Evolutionary conservation across 192 early-diverging fungal species (phyloP).

Genomic region (Mortierella hygrophila): DNA sequence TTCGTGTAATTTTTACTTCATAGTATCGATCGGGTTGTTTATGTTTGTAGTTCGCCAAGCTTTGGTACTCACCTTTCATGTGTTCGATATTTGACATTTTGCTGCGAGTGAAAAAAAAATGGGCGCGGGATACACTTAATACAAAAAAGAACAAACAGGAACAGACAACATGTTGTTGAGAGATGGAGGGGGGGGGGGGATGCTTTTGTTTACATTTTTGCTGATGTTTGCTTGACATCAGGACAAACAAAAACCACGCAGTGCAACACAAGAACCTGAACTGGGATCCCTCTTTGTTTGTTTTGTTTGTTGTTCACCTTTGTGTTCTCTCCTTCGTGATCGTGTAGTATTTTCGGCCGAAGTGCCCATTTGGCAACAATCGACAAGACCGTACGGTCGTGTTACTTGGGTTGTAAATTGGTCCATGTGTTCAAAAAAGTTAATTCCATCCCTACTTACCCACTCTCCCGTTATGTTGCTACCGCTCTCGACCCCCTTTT

Average conservation of each 20-base stretch:
- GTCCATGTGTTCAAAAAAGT: too few species aligned
- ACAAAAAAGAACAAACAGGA: too few species aligned
- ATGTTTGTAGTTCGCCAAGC: not conserved
- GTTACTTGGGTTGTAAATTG: too few species aligned
- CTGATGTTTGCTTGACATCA: not conserved
- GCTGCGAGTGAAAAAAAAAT: not conserved
- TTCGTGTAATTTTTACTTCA: not conserved
- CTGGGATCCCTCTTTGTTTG: not conserved
- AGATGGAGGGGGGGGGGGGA: not conserved
- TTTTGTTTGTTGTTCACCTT: not conserved
- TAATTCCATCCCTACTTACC: too few species aligned
- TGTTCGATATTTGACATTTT: not conserved
- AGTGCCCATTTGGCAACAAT: not conserved
- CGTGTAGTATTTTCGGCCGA: not conserved
- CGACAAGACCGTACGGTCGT: not conserved
- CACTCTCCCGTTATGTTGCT: too few species aligned
- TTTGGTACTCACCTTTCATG: not conserved
- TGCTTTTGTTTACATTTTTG: not conserved
- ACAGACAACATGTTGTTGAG: too few species aligned
- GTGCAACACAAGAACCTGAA: not conserved
- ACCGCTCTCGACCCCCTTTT: not conserved
- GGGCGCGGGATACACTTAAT: not conserved
- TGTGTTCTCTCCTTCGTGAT: not conserved
- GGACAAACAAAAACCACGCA: not conserved
- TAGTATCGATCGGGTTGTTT: not conserved